These are phyloP conservation scores for Wilhelminamyces savonicus DNA, from an alignment of 805 yeast genomes.

Conservation along the genomic window DNA sequence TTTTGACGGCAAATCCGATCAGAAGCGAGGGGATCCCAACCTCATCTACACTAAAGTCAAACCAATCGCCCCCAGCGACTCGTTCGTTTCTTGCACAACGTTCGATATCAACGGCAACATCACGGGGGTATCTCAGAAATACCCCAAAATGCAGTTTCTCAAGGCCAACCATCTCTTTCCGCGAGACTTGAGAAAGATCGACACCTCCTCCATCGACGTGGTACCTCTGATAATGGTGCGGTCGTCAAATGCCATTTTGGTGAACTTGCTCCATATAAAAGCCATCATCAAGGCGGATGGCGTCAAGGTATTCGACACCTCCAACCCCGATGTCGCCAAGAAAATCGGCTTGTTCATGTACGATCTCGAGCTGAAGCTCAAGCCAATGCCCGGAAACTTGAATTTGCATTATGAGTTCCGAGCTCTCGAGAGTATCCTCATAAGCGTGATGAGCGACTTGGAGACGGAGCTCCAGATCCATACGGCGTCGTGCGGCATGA, in stretches of 20 bases:
- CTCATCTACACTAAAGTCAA: conserved; percentile 17
- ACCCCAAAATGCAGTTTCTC: conserved; percentile 67
- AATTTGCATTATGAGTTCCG: conserved; percentile 59
- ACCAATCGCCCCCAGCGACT: conserved; percentile 43
- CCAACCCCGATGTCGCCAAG: conserved; percentile 59
- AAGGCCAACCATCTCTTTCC: conserved; percentile 71
- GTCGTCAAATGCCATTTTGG: conserved; percentile 62
- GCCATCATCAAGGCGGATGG: conserved; percentile 78
- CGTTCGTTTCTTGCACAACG: conserved; percentile 71
- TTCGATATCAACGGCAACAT: conserved; percentile 68
- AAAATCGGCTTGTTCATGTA: conserved; percentile 74
- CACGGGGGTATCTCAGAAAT: conserved; percentile 61
- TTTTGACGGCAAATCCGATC: too few relatives aligned
- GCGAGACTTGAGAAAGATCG: conserved; percentile 81
- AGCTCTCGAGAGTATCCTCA: conserved; percentile 76
- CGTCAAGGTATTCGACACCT: conserved; percentile 80
- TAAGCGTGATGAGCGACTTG: conserved; percentile 71
- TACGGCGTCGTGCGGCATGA: conserved; percentile 50
- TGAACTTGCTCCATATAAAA: conserved; percentile 80
- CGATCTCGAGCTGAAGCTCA: conserved; percentile 72
- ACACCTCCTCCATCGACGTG: conserved; percentile 66
- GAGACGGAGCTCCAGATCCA: conserved; percentile 70
- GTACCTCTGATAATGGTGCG: conserved; percentile 87
- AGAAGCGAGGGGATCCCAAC: too few relatives aligned
- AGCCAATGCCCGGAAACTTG: conserved; percentile 17